Conservation (phyloP, 2,329 filamentous ascomycete genomes). For the Simplicillium sp. region DNA sequence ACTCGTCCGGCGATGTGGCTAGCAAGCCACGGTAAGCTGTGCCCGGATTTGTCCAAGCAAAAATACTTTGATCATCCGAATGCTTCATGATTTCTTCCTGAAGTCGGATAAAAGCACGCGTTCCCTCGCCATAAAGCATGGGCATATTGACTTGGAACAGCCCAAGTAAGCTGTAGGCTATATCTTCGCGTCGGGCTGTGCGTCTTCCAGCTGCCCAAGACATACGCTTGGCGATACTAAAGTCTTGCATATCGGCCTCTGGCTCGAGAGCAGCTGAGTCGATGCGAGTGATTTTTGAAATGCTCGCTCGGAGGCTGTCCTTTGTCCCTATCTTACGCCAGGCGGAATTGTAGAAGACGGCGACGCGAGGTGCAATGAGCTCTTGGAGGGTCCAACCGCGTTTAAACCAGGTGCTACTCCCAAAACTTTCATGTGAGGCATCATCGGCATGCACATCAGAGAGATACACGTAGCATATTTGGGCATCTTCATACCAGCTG, state of each 20-base stretch:
- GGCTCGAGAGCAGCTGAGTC: conserved; percentile 9
- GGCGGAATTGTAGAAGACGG: conserved; percentile 16
- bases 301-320: conserved; percentile 8
- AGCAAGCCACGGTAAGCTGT: no score
- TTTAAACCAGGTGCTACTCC: conserved; percentile 11
- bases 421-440: background rate
- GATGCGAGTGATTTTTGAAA: conserved; percentile 13
- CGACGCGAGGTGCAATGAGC: conserved; percentile 16
- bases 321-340: conserved; percentile 17
- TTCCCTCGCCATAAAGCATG: conserved; percentile 18
- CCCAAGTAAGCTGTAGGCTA: conserved; percentile 19
- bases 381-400: conserved; percentile 17
- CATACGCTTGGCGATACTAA: conserved; percentile 13
- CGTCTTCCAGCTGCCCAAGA: conserved; percentile 16
- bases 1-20: no score
- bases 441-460: conserved; percentile 8
- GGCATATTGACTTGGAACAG: conserved; percentile 19
- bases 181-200: conserved; percentile 17
- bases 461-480: conserved; percentile 15
- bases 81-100: conserved; percentile 16
- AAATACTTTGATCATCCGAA: conserved; percentile 18
- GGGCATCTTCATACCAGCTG: conserved; percentile 14
- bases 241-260: background rate
- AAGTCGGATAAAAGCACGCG: conserved; percentile 13
- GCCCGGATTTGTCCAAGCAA: conserved; percentile 11